Conservation (phyloP, 371 early-diverging fungal species). For the Mucor irregularis region DNA sequence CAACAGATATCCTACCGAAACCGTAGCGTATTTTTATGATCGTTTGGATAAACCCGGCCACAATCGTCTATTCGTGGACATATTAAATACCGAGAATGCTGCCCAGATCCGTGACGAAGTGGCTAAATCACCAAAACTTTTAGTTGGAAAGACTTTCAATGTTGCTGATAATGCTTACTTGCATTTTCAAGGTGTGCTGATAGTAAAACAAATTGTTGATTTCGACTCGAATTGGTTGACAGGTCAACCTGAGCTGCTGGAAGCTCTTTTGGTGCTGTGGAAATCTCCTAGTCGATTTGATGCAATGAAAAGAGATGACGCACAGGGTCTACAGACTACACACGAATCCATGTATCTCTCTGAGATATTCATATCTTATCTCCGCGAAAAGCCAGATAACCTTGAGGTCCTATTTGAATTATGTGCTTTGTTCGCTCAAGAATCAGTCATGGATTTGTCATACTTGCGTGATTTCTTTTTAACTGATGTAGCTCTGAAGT, state of each 20-base stretch:
- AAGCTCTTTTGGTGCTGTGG: slow-evolving; percentile 63
- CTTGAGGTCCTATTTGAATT: slow-evolving; percentile 76
- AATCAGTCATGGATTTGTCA: slow-evolving; percentile 67
- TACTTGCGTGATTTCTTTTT: slow-evolving; percentile 68
- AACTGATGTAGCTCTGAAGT: slow-evolving; percentile 65
- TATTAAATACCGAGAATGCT: slow-evolving; percentile 68
- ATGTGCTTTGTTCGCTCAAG: slow-evolving; percentile 68
- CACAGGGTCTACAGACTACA: slow-evolving; percentile 45
- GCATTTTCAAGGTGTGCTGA: slow-evolving; percentile 64
- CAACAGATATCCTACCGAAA: slow-evolving; percentile 83
- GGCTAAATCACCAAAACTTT: slow-evolving; percentile 54
- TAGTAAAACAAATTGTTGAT: slow-evolving; percentile 58
- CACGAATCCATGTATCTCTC: slow-evolving; percentile 55
- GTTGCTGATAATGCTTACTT: slow-evolving; percentile 20
- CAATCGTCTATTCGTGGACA: slow-evolving; percentile 70
- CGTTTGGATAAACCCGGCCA: slow-evolving; percentile 57
- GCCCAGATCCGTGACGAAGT: slow-evolving; percentile 72
- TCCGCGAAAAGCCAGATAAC: slow-evolving; percentile 61
- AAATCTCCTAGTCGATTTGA: slow-evolving; percentile 50
- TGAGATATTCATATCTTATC: slow-evolving; percentile 60
- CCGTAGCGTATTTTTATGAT: slow-evolving; percentile 84
- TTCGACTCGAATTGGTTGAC: slow-evolving; percentile 66
- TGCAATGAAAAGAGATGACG: slow-evolving; percentile 56
- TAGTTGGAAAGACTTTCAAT: slow-evolving; percentile 62
- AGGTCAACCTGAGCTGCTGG: slow-evolving; percentile 48